phyloP scores from a whole-genome alignment of 2,329 filamentous ascomycete genomes.

The Apiospora pterosperma region DNA sequence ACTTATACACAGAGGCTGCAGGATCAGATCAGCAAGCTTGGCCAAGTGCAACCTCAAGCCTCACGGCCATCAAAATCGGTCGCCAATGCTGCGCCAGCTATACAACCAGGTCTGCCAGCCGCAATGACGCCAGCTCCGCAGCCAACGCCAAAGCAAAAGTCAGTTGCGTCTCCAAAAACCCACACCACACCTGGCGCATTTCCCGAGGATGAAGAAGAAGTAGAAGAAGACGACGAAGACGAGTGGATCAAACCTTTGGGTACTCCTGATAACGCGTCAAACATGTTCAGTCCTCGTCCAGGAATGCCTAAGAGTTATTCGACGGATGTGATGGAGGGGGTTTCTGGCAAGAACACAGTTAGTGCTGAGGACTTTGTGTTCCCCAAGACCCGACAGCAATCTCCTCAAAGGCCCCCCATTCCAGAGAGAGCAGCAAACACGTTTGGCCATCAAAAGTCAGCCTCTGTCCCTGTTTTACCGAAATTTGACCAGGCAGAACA shows the following conservation, averaged over 20 bases:
- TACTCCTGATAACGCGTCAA: constrained; percentile 29
- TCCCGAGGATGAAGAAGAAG: constrained; percentile 41
- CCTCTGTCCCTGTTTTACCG: constrained; percentile 56
- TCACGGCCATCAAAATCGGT: constrained; percentile 47
- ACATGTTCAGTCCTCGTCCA: constrained; percentile 44
- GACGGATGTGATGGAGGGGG: constrained; percentile 57
- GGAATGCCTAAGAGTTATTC: constrained; percentile 58
- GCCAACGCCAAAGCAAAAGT: constrained; percentile 33
- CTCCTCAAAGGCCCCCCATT: constrained; percentile 31
- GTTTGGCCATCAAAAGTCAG: constrained; percentile 57
- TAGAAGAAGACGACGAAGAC: constrained; percentile 44
- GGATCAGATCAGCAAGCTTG: constrained; percentile 80
- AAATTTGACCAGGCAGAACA: constrained; percentile 19
- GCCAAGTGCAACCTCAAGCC: constrained; percentile 51
- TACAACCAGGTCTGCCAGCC: constrained; percentile 24
- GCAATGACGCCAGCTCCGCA: constrained; percentile 24
- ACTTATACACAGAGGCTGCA: constrained; percentile 92
- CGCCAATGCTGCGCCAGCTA: constrained; percentile 28
- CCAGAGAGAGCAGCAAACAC: constrained; percentile 28
- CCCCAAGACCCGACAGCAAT: constrained; percentile 37
- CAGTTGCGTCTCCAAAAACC: constrained; percentile 32
- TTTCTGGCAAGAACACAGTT: constrained; percentile 45
- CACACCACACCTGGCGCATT: constrained; percentile 55
- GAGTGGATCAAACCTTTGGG: constrained; percentile 60
- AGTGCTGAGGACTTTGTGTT: constrained; percentile 44